These are phyloP conservation scores for Zoysia pacifica DNA, from an alignment of 176 grass and related monocot species.

Conservation along the genomic window DNA sequence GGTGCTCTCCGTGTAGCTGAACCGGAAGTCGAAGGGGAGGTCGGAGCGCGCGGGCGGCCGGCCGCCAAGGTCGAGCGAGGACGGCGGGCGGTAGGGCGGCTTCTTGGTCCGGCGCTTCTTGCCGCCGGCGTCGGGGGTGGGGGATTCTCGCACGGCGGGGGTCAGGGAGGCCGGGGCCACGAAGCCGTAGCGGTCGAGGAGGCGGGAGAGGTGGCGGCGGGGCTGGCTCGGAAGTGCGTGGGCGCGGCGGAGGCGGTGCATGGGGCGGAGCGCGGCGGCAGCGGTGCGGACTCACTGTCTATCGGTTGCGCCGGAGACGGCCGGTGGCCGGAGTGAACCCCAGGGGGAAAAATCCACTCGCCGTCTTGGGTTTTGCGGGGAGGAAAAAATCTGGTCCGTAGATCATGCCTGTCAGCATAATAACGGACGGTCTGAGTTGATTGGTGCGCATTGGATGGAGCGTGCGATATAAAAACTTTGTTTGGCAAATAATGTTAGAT, in stretches of 20 bases:
- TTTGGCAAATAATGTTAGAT: no score
- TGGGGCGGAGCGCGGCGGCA: conserved; percentile 20
- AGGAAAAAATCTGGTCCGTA: background rate
- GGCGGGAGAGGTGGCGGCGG: conserved; percentile 38
- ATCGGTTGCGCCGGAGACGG: background rate
- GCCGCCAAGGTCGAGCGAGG: conserved; percentile 49
- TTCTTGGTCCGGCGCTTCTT: conserved; percentile 57
- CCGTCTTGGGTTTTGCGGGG: background rate
- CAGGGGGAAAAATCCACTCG: background rate
- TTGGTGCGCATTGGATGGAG: background rate
- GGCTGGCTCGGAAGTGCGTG: conserved; percentile 11
- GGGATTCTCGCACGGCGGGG: conserved; percentile 20
- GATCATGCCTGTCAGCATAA: background rate
- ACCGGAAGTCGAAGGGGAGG: conserved; percentile 90
- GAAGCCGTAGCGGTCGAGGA: conserved; percentile 75
- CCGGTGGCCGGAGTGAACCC: background rate
- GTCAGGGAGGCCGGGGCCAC: conserved; percentile 55
- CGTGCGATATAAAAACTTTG: no score
- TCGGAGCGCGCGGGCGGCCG: conserved; percentile 55
- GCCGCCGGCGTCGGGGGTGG: conserved; percentile 11
- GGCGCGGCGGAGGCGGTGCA: conserved; percentile 46
- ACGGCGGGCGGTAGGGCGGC: conserved; percentile 50
- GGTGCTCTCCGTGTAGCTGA: conserved; percentile 85
- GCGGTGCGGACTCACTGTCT: background rate
- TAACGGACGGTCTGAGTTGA: background rate